Percentiles rank a stretch among this genome's conserved stretches.
These are phyloP conservation scores for Termitomyces bulborhizus DNA, from an alignment of 768 basidiomycete species.

Conservation along the genomic window DNA sequence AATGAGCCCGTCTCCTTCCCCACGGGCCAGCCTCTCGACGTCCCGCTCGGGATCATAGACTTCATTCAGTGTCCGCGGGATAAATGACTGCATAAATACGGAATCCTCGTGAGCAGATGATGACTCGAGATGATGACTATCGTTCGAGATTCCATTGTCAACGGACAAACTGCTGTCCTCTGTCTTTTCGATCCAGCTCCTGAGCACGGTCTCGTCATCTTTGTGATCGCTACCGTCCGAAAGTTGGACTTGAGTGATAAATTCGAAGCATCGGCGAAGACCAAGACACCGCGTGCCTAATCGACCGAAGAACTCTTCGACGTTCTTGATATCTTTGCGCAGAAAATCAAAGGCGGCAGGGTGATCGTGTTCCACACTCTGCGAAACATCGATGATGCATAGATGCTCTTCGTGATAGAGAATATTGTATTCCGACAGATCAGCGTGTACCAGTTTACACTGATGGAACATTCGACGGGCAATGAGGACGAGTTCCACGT, in stretches of 20 bases:
- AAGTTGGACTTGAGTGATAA: conserved; percentile 61
- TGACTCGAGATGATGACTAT: background rate
- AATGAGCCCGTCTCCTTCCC: conserved; percentile 70
- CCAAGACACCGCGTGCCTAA: conserved; percentile 75
- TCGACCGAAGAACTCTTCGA: conserved; percentile 86
- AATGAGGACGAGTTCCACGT: conserved; percentile 72
- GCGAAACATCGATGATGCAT: conserved; percentile 96
- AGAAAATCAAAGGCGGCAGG: conserved; percentile 96
- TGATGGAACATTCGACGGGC: conserved; percentile 82
- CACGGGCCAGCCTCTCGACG: conserved; percentile 64
- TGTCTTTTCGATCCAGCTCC: conserved; percentile 43
- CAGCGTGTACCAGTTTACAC: conserved; percentile 95
- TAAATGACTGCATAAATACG: conserved; percentile 87
- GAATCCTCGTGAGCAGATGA: conserved; percentile 69
- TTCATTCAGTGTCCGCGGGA: conserved; percentile 87
- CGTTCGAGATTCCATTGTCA: background rate
- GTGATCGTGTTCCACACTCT: conserved; percentile 98
- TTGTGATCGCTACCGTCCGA: conserved; percentile 17
- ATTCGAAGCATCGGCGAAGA: conserved; percentile 80
- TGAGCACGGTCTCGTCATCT: conserved; percentile 26
- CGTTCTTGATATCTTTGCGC: conserved; percentile 84
- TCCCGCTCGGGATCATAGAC: conserved; percentile 95
- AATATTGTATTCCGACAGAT: conserved; percentile 97
- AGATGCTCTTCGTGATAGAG: conserved; percentile 79
- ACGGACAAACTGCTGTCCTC: background rate